Conservation (phyloP, 2,329 filamentous ascomycete genomes). For the Xylaria sp. region DNA sequence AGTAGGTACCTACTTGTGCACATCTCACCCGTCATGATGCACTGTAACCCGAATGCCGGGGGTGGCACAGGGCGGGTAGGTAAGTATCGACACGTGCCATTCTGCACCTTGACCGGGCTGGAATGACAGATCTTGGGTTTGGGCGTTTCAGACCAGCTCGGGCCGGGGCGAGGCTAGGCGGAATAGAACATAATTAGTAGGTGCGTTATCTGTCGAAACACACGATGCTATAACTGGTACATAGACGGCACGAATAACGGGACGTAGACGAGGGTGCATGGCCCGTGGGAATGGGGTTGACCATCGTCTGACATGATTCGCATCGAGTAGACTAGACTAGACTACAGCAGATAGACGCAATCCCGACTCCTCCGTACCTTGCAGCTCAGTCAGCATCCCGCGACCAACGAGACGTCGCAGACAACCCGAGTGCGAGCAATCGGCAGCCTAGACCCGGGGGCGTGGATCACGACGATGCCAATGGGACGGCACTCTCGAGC, state of each 20-base stretch:
- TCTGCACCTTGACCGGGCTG: not conserved
- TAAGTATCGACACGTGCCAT: slow-evolving; percentile 21
- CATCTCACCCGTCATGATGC: not conserved
- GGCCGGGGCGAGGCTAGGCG: not conserved
- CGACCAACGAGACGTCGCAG: not conserved
- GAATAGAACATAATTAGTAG: not conserved
- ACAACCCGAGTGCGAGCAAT: not conserved
- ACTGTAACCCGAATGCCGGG: slow-evolving; percentile 16
- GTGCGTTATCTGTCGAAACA: not conserved
- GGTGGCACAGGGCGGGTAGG: slow-evolving; percentile 16
- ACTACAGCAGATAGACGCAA: too few relatives aligned
- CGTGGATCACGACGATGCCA: too few relatives aligned
- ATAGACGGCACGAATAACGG: not conserved
- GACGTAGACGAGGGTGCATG: too few relatives aligned
- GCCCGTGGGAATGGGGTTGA: too few relatives aligned
- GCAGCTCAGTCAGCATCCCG: not conserved
- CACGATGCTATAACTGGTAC: not conserved
- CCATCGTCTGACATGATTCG: too few relatives aligned
- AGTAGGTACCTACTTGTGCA: too few relatives aligned
- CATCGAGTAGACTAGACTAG: too few relatives aligned
- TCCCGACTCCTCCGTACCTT: slow-evolving; percentile 5
- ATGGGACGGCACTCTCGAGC: too few relatives aligned
- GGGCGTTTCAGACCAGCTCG: not conserved
- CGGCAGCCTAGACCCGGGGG: too few relatives aligned
- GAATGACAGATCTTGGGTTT: slow-evolving; percentile 13